A percentile compares a stretch with the other conserved stretches of the same genome.
phyloP scores from a whole-genome alignment of 768 basidiomycete species.

The Tricholoma flavovirens region DNA sequence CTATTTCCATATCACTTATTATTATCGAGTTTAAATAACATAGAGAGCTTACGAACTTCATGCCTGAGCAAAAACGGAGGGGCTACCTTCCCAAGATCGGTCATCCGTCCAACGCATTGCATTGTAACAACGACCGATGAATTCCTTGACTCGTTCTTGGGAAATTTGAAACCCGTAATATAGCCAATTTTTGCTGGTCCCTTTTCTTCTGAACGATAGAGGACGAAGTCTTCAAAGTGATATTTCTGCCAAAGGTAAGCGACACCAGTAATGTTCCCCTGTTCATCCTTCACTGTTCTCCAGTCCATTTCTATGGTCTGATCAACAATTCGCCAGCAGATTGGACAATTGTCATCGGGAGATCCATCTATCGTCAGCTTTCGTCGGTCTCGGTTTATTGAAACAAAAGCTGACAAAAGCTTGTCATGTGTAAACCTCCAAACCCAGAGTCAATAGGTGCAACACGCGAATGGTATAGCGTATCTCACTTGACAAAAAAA shows the following conservation, averaged over 20 bases:
- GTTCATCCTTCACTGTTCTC: constrained; percentile 24
- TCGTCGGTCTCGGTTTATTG: constrained; percentile 28
- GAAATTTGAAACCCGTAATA: constrained; percentile 30
- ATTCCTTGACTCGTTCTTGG: constrained; percentile 11
- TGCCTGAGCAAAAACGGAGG: constrained; percentile 42
- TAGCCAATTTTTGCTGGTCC: constrained; percentile 58
- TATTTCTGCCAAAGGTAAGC: constrained; percentile 42
- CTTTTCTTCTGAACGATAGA: constrained; percentile 35
- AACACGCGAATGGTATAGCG: not conserved
- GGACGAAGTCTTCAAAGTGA: constrained; percentile 58
- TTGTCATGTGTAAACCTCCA: constrained; percentile 48
- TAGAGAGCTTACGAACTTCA: constrained; percentile 38
- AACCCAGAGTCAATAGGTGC: not conserved
- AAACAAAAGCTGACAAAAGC: constrained; percentile 38
- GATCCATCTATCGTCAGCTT: constrained; percentile 15
- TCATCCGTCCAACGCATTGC: constrained; percentile 46
- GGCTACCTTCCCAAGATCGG: constrained; percentile 30
- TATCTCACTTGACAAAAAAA: constrained; percentile 54
- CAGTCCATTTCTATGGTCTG: constrained; percentile 25
- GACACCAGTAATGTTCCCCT: constrained; percentile 33
- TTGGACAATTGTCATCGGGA: constrained; percentile 50
- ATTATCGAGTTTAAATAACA: not conserved
- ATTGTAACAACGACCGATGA: constrained; percentile 24
- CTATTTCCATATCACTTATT: constrained; percentile 25
- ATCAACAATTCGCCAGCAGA: constrained; percentile 35